Evolutionary conservation across 1,284 basidiomycete species (phyloP).

Genomic region (Pholiota adiposa): DNA sequence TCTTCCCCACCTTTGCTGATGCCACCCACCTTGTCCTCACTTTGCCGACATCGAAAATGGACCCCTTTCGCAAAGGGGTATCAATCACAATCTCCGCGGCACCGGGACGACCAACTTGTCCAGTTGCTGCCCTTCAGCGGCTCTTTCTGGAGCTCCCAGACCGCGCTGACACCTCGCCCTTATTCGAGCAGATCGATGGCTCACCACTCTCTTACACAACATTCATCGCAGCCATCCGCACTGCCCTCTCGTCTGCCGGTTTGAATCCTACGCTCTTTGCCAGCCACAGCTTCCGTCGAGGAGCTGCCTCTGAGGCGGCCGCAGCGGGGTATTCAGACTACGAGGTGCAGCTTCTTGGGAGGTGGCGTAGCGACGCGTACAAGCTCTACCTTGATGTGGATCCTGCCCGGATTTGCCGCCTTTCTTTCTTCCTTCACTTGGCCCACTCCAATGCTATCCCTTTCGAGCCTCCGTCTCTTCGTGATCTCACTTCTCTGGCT

Average conservation of each 20-base stretch:
- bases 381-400: slow-evolving; percentile 22
- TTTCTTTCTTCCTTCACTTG: slow-evolving; percentile 8
- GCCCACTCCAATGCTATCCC: not conserved
- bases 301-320: slow-evolving; percentile 1
- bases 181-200: slow-evolving; percentile 14
- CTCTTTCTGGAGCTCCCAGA: slow-evolving; percentile 17
- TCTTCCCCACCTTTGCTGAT: slow-evolving; percentile 17
- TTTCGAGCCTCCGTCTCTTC: slow-evolving; percentile 1
- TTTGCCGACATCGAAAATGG: slow-evolving; percentile 31
- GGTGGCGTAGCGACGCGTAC: slow-evolving; percentile 23
- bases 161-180: slow-evolving; percentile 1
- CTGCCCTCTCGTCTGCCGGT: slow-evolving; percentile 12
- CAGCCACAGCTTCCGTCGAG: slow-evolving; percentile 6
- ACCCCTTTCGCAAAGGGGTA: slow-evolving; percentile 32
- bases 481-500: not conserved
- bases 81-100: slow-evolving; percentile 21
- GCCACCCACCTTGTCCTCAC: slow-evolving; percentile 23
- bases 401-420: not conserved
- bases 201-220: slow-evolving; percentile 3
- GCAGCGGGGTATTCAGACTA: slow-evolving; percentile 20
- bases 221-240: slow-evolving; percentile 17
- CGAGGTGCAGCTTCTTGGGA: slow-evolving; percentile 23
- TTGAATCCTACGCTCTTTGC: slow-evolving; percentile 14
- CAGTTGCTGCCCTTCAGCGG: slow-evolving; percentile 23
- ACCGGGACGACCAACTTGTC: slow-evolving; percentile 20